These are phyloP conservation scores for Aspergillus incahuasiensis DNA, from an alignment of 495 filamentous ascomycete species.

Conservation along the genomic window DNA sequence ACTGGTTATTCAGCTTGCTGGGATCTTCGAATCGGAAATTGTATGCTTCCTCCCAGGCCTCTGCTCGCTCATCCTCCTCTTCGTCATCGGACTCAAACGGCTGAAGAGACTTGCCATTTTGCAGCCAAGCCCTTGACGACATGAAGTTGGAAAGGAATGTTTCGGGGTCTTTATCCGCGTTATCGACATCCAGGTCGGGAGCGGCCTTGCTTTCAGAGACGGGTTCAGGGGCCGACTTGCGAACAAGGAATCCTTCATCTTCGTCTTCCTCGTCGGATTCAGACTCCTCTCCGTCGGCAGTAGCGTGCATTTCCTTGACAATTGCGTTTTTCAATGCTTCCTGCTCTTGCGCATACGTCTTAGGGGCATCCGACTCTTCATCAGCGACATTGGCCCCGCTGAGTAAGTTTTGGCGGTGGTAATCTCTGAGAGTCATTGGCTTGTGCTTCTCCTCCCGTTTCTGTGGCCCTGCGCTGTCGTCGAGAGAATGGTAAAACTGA, in stretches of 20 bases:
- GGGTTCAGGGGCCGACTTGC: constrained; percentile 35
- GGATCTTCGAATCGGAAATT: constrained; percentile 96
- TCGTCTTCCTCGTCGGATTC: constrained; percentile 57
- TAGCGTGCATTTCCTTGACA: constrained; percentile 73
- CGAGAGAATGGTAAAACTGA: constrained; percentile 68
- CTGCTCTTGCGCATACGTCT: constrained; percentile 82
- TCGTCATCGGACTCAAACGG: constrained; percentile 92
- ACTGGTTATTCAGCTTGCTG: constrained; percentile 70
- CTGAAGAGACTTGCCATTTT: constrained; percentile 53
- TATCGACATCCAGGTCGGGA: constrained; percentile 58
- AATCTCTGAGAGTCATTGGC: constrained; percentile 81
- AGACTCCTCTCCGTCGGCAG: constrained; percentile 34
- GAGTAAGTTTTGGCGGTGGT: constrained; percentile 82
- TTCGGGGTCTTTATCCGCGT: constrained; percentile 87
- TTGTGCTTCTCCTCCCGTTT: constrained; percentile 61
- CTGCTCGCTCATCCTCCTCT: constrained; percentile 74
- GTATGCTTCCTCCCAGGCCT: constrained; percentile 88
- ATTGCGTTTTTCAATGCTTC: constrained; percentile 71
- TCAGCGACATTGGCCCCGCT: constrained; percentile 55
- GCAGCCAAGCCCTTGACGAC: constrained; percentile 81
- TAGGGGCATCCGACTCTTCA: constrained; percentile 39
- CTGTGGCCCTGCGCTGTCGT: constrained; percentile 35
- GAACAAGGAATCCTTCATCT: constrained; percentile 67
- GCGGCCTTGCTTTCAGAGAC: constrained; percentile 42
- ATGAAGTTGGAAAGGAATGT: constrained; percentile 86